Evolutionary conservation across 1,139 yeast species (phyloP), one percentile per base, ranked within the genome.

Genomic region (Protomyces gravidus): DNA sequence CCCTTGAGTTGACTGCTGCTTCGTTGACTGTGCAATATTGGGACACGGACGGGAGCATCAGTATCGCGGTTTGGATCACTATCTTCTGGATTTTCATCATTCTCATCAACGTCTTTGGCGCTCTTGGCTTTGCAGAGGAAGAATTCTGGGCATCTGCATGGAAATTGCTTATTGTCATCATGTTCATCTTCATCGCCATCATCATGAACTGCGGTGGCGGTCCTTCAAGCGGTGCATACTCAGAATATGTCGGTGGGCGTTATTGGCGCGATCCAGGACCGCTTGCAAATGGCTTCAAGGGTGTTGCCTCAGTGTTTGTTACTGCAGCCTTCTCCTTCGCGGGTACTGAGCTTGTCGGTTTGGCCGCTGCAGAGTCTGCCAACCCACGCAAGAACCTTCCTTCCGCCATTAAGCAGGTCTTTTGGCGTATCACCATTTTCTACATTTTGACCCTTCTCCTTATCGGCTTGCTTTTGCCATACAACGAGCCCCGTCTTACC

Each of bases 251-350:
- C 60, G 90, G 92, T 19, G 82, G 78, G 11, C 75, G 70, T 63
- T 78, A 81, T 70, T 84, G 86, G 86, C 76, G 76, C 61, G 66
- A 75, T 62, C 85, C 86, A 0, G 80, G 50, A 9, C 32, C 88
- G 4, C 82, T 77, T 74, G 79, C 76, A 62, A 75, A 74, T 77
- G 89, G 76, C 62, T 87, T 80, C 76, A 89, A 89, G 70, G 96
- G 96, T 66, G 83, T 88, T 25, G 81, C 89, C 68, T 76, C 87
- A n/a, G 86, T 86, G 32, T 86, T 89, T 68, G 89, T 89, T 53
- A 81, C 85, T 30, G 94, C 95, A 28, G 95, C 96, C 6, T 89
- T 88, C 72, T 83, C 96, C 3, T 85, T 87, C 68, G 89, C 92
- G 57, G 94, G 94, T 67, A 82, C 86, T 58, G 95, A 87, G 73